Percentiles rank a stretch among this genome's conserved stretches.
Evolutionary conservation across 192 early-diverging fungal species (phyloP).

Genomic region (Gaertneriomyces semiglobifer): DNA sequence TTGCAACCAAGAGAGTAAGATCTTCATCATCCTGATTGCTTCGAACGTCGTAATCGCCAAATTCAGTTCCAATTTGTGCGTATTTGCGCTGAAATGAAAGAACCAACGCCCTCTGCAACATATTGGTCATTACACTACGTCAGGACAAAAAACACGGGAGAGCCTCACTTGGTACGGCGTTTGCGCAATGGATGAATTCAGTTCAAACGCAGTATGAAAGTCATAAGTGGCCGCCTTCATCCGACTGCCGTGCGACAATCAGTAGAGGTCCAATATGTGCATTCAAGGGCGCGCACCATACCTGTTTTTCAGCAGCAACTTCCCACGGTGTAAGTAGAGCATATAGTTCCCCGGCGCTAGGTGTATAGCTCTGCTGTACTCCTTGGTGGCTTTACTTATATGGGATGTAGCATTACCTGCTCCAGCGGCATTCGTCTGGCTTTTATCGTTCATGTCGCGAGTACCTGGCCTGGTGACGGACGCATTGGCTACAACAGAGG

Average conservation of each 20-base stretch:
- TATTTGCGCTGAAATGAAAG: slow-evolving; percentile 57
- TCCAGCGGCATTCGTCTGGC: neutral
- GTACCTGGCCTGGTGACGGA: too few relatives aligned
- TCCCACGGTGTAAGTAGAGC: slow-evolving; percentile 51
- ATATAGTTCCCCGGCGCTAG: slow-evolving; percentile 47
- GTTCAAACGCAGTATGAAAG: slow-evolving; percentile 56
- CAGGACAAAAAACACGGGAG: neutral
- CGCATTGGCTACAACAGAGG: too few relatives aligned
- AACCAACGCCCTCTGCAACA: slow-evolving; percentile 40
- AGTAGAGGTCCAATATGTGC: neutral
- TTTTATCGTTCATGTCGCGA: too few relatives aligned
- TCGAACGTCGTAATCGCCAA: slow-evolving; percentile 38
- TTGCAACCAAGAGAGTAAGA: slow-evolving; percentile 49
- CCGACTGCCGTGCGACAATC: slow-evolving; percentile 4
- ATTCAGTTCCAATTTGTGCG: slow-evolving; percentile 51
- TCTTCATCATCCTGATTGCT: slow-evolving; percentile 43
- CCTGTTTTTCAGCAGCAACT: slow-evolving; percentile 43
- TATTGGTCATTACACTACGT: neutral
- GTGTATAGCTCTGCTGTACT: slow-evolving; percentile 52
- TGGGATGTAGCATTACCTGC: slow-evolving; percentile 17
- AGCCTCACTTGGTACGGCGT: slow-evolving; percentile 48
- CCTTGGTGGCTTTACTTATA: slow-evolving; percentile 41
- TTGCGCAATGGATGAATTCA: slow-evolving; percentile 55
- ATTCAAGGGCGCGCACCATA: slow-evolving; percentile 2
- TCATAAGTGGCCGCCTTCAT: slow-evolving; percentile 52